Percentiles rank a stretch among this genome's conserved stretches.
These are phyloP conservation scores for Suillus ampliporus DNA, from an alignment of 768 basidiomycete genomes.

Conservation along the genomic window DNA sequence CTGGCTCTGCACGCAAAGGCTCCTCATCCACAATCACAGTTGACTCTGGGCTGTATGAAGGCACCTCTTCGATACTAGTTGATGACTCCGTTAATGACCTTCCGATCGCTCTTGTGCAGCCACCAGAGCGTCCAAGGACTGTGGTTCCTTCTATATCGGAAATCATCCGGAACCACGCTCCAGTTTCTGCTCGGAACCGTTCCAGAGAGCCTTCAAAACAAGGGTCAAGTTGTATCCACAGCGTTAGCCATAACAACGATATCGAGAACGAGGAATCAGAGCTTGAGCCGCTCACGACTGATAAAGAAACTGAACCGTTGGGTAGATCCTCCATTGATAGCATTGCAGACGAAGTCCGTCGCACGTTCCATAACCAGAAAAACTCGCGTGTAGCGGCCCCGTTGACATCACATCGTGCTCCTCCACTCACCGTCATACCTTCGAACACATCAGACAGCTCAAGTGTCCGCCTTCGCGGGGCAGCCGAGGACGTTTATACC, in stretches of 20 bases:
- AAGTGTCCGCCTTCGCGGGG: conserved; percentile 42
- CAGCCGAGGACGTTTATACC: conserved; percentile 58
- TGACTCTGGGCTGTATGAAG: conserved; percentile 26
- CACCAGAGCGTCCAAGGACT: conserved; percentile 44
- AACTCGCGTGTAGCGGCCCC: conserved; percentile 34
- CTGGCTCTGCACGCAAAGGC: conserved; percentile 29
- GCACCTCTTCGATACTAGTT: conserved; percentile 14
- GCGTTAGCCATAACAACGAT: conserved; percentile 51
- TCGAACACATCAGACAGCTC: conserved; percentile 63
- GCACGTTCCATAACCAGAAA: conserved; percentile 66
- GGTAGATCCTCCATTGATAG: conserved; percentile 90
- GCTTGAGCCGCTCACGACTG: conserved; percentile 53
- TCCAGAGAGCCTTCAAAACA: conserved; percentile 52
- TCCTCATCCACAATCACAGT: conserved; percentile 39
- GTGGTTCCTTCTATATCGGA: conserved; percentile 85
- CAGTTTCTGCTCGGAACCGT: conserved; percentile 57
- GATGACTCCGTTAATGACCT: conserved; percentile 19
- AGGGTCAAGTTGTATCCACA: conserved; percentile 54
- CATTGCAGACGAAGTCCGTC: conserved; percentile 81
- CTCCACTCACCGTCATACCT: conserved; percentile 33
- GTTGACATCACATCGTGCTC: conserved; percentile 47
- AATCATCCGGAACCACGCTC: conserved; percentile 81
- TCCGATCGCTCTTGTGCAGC: conserved; percentile 22
- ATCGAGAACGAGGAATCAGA: conserved; percentile 58
- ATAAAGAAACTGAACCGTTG: conserved; percentile 67